Evolutionary conservation across 2,329 filamentous ascomycete genomes (phyloP), one percentile per base, ranked within the genome.

Genomic region (Nigrospora sphaerica): DNA sequence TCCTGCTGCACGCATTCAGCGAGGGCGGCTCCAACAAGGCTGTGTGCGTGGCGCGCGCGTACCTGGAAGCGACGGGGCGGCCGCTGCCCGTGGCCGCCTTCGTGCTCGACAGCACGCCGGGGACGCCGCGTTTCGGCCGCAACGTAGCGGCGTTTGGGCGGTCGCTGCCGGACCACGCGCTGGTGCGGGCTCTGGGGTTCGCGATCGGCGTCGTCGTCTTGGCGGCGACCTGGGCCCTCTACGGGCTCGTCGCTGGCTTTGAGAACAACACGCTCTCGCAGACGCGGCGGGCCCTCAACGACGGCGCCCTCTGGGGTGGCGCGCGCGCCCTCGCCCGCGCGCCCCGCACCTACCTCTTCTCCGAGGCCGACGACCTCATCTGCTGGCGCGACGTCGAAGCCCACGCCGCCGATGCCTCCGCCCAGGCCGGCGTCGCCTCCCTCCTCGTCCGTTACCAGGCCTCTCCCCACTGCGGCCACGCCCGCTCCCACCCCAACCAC

Each of bases 1-100:
- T 58, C 54, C 63, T 70, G 31, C 51, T 75, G 10, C 72, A 77
- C 56, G 58, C 69, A 46, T 77, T 76, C 59, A 75, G 71, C 18
- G 74, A 77, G 48, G 73, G 72, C 23, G 74, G 74, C 14, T 57
- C 66, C 17, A 62, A 65, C 42, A 67, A 67, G 6, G 58, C 63
- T 4, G 58, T 57, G 5, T 56, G 64, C 23, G 49, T 76, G 7
- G 64, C 73, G 2, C 50, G 56, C 14, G 52, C 58, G 11, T 75
- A 71, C 54, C 62, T 44, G 12, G 13, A 34, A 10, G 16, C 53
- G 2, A 68, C 61, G 1, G 62, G 62, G 0, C 47, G 49, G 2
- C 49, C 62, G 6, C 46, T 75, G 5, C 68, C 67, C 3, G 49
- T 70, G 1, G 45, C 32, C 6, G 65, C 63, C 1, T 63, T 70